Conservation (phyloP, 768 basidiomycete species). For the Rhodotorula diobovata region DNA sequence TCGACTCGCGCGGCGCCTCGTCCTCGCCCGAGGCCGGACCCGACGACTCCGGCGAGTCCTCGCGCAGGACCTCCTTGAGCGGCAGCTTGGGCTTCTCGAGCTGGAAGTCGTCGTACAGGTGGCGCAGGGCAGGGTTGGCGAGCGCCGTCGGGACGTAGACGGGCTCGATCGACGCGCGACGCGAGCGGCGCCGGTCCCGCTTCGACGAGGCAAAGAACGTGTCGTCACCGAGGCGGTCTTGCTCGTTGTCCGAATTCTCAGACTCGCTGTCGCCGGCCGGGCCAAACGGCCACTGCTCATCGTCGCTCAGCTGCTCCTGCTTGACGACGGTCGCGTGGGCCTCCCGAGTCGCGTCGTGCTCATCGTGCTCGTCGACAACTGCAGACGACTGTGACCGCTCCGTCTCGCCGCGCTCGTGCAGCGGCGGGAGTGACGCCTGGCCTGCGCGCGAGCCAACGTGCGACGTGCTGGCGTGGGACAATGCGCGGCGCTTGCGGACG, state of each 20-base stretch:
- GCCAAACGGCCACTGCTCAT: background rate
- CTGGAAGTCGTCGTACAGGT: slow-evolving; percentile 33
- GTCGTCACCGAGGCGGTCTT: slow-evolving; percentile 19
- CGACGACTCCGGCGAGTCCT: background rate
- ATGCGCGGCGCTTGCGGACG: slow-evolving; percentile 1
- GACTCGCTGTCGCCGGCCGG: background rate
- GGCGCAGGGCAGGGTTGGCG: slow-evolving; percentile 27
- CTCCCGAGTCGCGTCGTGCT: background rate
- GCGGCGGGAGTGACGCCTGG: no score
- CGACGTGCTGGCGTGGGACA: background rate
- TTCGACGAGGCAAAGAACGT: slow-evolving; percentile 27
- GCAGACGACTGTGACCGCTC: no score
- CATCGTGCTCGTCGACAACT: background rate
- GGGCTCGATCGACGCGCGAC: slow-evolving; percentile 20
- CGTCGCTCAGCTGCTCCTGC: background rate
- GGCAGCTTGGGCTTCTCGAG: slow-evolving; percentile 31
- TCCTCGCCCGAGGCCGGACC: background rate
- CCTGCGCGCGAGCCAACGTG: background rate
- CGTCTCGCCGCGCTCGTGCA: background rate
- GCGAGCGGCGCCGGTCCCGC: slow-evolving; percentile 4
- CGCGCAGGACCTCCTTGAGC: background rate
- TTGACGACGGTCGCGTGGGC: background rate
- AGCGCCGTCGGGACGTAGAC: slow-evolving; percentile 28
- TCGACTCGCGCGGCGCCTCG: background rate
- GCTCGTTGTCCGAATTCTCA: background rate